Evolutionary conservation across 2,329 filamentous ascomycete genomes (phyloP), one percentile per base, ranked within the genome.

Genomic region (Fusarium sarcochroum): DNA sequence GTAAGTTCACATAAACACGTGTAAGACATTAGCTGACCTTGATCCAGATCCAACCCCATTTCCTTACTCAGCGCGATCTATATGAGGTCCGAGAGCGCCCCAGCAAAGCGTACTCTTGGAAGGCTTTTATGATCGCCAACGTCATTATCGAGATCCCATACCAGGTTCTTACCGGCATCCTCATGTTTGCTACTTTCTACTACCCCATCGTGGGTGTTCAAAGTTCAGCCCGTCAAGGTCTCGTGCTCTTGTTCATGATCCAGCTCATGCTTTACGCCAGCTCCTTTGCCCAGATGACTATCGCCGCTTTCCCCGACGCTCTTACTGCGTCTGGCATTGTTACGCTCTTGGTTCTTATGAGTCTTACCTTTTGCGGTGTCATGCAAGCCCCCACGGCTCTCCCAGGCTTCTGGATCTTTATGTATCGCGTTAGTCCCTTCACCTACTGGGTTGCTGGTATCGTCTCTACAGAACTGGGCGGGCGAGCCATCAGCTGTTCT

Each of bases 81-180:
- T 94, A 94, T 77, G 92, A 94, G 78, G 91, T 91, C 6, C 90
- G 91, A 47, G 92, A 94, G 77, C 86, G 91, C 1, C 91, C 91
- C 0, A 88, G 86, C 76, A 93, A 93, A 73, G 84, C 89, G 0
- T 94, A 94, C 80, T 92, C 89, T 0, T 94, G 91, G 91, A 85
- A 88, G 69, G 89, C 86, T 1, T 93, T 94, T 78, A 85, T 94
- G 76, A 79, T 91, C 5, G 87, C 90, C 73, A 92, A 93, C 74
- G 87, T 93, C 54, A 53, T 91, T 4, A 90, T 92, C 48, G 92
- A 94, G 76, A 83, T 93, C 2, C 91, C 91, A 0, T 94, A 89
- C 81, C 89, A 93, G 74, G 83, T 89, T 35, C 56, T 93, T 11
- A 86, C 88, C 2, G 89, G 85, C 14, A 78, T 92, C 21, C 75